Evolutionary conservation across 345 rosid species (phyloP), one percentile per base, ranked within the genome.

Genomic region (Euphorbia lathyris): DNA sequence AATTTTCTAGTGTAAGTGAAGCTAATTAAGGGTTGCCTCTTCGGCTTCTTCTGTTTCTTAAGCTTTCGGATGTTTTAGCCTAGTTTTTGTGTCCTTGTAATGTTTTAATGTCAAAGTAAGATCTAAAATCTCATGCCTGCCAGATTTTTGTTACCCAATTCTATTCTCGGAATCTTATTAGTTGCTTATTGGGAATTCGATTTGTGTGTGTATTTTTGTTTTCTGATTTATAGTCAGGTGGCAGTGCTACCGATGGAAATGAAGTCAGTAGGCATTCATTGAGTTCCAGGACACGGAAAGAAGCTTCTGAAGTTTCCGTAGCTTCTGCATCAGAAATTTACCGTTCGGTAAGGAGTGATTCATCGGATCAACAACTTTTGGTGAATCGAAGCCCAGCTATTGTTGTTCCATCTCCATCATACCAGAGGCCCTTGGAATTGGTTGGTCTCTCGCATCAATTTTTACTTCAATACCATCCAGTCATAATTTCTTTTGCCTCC

Each of bases 1-100:
- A 90, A 79, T 78, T 86, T 58, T 76, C 79, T 78, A 77, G 79
- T 77, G 96, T 86, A 79, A 75, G 88, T 63, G n/a, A 38, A 48
- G 65, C 67, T 60, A 45, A 61, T 40, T 40, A 58, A 59, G n/a
- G n/a, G n/a, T n/a, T n/a, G n/a, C 38, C 45, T 63, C 23, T 26
- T 56, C 52, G 22, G 50, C 66, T 66, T 63, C 58, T 61, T 22
- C 51, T 53, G 16, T 3, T 47, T 52, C 10, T 36, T 51, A 4
- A 40, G 30, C 36, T 56, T 51, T 42, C 34, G 45, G 6, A 17
- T 30, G 16, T 48, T 58, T 19, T 61, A 32, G 23, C 52, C 50
- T 25, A 8, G 48, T 20, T 55, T n/a, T 20, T 68, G 16, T 13
- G 34, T 64, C 45, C 38, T 52, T 58, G 55, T 66, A 29, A 16